Percentiles rank a stretch among this genome's conserved stretches.
Evolutionary conservation across 495 filamentous ascomycete genomes (phyloP).

Genomic region (Poronia punctata): DNA sequence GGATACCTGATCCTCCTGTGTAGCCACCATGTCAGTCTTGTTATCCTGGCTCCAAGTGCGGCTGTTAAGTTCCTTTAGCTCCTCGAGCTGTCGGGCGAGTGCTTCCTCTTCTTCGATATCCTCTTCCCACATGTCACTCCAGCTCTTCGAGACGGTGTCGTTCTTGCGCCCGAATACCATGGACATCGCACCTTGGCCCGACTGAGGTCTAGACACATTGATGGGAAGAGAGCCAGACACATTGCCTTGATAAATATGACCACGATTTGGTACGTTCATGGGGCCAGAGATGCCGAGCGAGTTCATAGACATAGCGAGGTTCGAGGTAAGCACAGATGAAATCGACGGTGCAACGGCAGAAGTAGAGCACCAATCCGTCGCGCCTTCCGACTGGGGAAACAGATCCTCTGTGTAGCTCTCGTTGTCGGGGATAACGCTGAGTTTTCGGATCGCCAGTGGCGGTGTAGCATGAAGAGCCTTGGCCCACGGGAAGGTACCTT

Average conservation of each 20-base stretch:
- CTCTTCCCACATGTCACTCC: slow-evolving; percentile 95
- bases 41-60: slow-evolving; percentile 78
- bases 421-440: slow-evolving; percentile 75
- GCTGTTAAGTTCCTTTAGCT: slow-evolving; percentile 66
- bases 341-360: slow-evolving; percentile 64
- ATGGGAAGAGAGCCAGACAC: slow-evolving; percentile 76
- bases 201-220: slow-evolving; percentile 54
- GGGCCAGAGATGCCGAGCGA: slow-evolving; percentile 43
- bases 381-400: slow-evolving; percentile 72
- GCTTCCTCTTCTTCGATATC: slow-evolving; percentile 65
- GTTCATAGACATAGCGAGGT: slow-evolving; percentile 64
- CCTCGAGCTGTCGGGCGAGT: slow-evolving; percentile 50
- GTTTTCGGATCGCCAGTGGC: slow-evolving; percentile 67
- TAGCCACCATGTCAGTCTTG: slow-evolving; percentile 39
- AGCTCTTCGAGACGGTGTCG: slow-evolving; percentile 83
- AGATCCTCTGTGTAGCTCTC: slow-evolving; percentile 79
- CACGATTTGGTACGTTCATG: slow-evolving; percentile 25
- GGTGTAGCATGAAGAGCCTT: slow-evolving; percentile 78
- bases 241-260: slow-evolving; percentile 23
- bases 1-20: slow-evolving; percentile 39
- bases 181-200: slow-evolving; percentile 50
- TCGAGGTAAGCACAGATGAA: slow-evolving; percentile 71
- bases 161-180: slow-evolving; percentile 71
- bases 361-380: slow-evolving; percentile 65
- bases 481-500: slow-evolving; percentile 87